phyloP scores from a whole-genome alignment of 2,329 filamentous ascomycete genomes.

The Tetracladium maxilliforme region DNA sequence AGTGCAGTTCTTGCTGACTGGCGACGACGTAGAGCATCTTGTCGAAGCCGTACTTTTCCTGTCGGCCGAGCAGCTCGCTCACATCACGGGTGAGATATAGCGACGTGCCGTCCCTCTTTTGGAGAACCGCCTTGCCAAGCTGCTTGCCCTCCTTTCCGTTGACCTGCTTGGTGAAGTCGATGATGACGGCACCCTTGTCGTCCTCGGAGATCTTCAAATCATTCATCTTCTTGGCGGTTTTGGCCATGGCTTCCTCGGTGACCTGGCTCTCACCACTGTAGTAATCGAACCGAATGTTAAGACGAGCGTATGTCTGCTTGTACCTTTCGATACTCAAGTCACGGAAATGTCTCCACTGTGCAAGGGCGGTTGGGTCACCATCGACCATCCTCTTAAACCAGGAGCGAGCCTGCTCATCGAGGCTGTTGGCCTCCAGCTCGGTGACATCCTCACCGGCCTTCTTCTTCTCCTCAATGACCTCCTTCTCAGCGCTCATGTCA shows the following conservation, averaged over 20 bases:
- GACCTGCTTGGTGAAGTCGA: conserved; percentile 57
- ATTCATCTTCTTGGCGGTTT: conserved; percentile 43
- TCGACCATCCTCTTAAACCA: conserved; percentile 63
- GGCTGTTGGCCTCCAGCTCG: conserved; percentile 34
- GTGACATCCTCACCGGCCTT: conserved; percentile 26
- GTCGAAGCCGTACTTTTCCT: conserved; percentile 52
- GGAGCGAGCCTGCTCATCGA: conserved; percentile 61
- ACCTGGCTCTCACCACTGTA: conserved; percentile 66
- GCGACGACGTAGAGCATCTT: conserved; percentile 73
- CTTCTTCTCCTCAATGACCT: conserved; percentile 42
- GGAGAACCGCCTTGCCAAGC: conserved; percentile 55
- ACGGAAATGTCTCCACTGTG: conserved; percentile 50
- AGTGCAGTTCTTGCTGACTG: conserved; percentile 56
- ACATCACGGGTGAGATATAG: conserved; percentile 70
- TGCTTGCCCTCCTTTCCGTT: conserved; percentile 52
- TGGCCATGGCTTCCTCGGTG: conserved; percentile 48
- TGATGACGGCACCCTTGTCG: conserved; percentile 56
- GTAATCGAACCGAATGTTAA: conserved; percentile 59
- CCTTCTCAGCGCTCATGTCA: conserved; percentile 49
- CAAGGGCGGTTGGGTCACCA: conserved; percentile 42
- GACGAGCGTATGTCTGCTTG: conserved; percentile 50
- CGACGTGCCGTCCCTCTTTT: conserved; percentile 61
- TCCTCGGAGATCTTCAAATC: conserved; percentile 52
- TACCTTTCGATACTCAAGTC: conserved; percentile 54
- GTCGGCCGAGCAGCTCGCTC: conserved; percentile 54